phyloP scores from a whole-genome alignment of 192 early-diverging fungal species.

The Mortierella antarctica region DNA sequence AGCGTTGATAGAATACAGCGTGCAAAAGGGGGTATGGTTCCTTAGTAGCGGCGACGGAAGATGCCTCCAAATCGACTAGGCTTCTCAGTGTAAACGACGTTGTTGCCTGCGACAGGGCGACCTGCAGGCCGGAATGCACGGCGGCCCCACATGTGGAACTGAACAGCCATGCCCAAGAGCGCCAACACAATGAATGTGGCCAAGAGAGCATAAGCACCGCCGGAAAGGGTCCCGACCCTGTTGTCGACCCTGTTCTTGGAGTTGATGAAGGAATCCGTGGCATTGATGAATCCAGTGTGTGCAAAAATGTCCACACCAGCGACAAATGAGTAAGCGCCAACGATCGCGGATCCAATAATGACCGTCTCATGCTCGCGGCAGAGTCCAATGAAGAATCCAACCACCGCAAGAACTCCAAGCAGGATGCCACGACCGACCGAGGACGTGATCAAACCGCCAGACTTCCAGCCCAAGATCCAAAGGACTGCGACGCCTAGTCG shows the following conservation, averaged over 20 bases:
- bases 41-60: slow-evolving; percentile 36
- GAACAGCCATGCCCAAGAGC: slow-evolving; percentile 28
- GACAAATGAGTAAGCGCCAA: slow-evolving; percentile 64
- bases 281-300: slow-evolving; percentile 60
- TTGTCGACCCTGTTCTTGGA: slow-evolving; percentile 21
- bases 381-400: slow-evolving; percentile 56
- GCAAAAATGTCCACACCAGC: slow-evolving; percentile 66
- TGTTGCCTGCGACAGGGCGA: not conserved
- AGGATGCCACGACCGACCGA: slow-evolving; percentile 47
- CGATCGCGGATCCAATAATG: slow-evolving; percentile 59
- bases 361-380: slow-evolving; percentile 64
- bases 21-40: not conserved
- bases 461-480: slow-evolving; percentile 59
- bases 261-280: slow-evolving; percentile 42
- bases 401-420: slow-evolving; percentile 40
- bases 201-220: slow-evolving; percentile 15
- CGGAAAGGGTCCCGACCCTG: slow-evolving; percentile 11
- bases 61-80: slow-evolving; percentile 27
- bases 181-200: slow-evolving; percentile 40
- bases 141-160: slow-evolving; percentile 39
- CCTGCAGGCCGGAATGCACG: slow-evolving; percentile 16
- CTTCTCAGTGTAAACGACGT: slow-evolving; percentile 41
- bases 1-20: not conserved
- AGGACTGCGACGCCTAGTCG: slow-evolving; percentile 53
- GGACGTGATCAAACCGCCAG: slow-evolving; percentile 39